Percentiles rank a stretch among this genome's conserved stretches.
phyloP scores from a whole-genome alignment of 768 basidiomycete genomes.

The Tylopilus plumbeoviolaceoides region DNA sequence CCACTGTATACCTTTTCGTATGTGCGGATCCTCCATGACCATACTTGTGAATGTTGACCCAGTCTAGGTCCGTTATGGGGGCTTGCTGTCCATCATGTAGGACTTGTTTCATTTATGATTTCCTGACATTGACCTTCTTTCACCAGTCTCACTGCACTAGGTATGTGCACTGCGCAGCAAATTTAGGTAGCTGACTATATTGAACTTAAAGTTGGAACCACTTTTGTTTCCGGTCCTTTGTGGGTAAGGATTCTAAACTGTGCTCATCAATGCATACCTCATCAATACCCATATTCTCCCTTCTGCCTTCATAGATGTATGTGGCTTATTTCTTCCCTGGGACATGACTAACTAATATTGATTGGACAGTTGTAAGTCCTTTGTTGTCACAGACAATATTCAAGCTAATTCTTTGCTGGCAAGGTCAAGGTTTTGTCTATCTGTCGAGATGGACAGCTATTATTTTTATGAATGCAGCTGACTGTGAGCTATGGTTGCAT shows the following conservation, averaged over 20 bases:
- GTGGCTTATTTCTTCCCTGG: not conserved
- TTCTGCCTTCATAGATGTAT: constrained; percentile 1
- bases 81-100: constrained; percentile 1
- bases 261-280: no score
- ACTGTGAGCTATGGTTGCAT: not conserved
- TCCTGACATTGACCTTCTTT: not conserved
- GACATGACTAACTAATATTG: not conserved
- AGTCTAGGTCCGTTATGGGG: constrained; percentile 9
- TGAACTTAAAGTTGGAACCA: not conserved
- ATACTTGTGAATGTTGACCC: not conserved
- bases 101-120: not conserved
- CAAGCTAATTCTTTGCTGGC: not conserved
- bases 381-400: not conserved
- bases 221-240: constrained; percentile 4
- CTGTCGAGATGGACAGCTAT: not conserved
- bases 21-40: not conserved
- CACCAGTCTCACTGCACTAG: not conserved
- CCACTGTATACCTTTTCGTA: constrained; percentile 3
- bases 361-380: not conserved
- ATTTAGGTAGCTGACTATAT: not conserved
- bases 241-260: not conserved
- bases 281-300: no score
- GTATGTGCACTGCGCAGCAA: not conserved
- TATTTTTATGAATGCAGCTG: not conserved
- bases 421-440: not conserved